These are phyloP conservation scores for Takashimella tepidaria DNA, from an alignment of 1,284 basidiomycete genomes.

Conservation along the genomic window DNA sequence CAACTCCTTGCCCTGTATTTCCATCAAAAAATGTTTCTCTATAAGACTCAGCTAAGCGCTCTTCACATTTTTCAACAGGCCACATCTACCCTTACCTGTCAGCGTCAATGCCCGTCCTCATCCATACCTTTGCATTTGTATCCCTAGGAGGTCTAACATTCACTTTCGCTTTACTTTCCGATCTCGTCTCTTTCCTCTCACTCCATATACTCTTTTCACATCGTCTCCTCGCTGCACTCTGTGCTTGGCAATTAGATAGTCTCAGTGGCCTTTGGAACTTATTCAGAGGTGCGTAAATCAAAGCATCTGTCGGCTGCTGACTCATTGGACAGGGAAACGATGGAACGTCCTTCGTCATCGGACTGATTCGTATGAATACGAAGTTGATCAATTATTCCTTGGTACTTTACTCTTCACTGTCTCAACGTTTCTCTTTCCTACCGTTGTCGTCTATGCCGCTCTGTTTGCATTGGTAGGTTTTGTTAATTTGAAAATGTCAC, in stretches of 20 bases:
- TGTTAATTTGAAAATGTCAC: neutral
- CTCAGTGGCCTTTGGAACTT: constrained; percentile 79
- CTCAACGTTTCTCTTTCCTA: constrained; percentile 84
- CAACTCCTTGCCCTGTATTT: too few relatives aligned
- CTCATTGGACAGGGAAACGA: constrained; percentile 83
- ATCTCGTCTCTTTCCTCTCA: constrained; percentile 51
- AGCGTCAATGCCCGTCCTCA: constrained; percentile 6
- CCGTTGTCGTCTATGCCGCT: constrained; percentile 76
- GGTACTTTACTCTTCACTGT: constrained; percentile 94
- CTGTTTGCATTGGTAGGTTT: constrained; percentile 58
- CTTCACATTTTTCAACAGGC: constrained; percentile 7
- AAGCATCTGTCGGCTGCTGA: too few relatives aligned
- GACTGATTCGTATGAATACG: constrained; percentile 83
- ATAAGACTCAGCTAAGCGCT: too few relatives aligned
- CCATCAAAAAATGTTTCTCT: too few relatives aligned
- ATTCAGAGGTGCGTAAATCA: constrained; percentile 71
- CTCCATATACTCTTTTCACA: constrained; percentile 72
- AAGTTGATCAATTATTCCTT: constrained; percentile 87
- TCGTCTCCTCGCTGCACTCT: constrained; percentile 59
- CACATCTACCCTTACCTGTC: constrained; percentile 9
- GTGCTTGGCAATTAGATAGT: constrained; percentile 59
- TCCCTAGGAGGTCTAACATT: constrained; percentile 30
- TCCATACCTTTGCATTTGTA: constrained; percentile 7
- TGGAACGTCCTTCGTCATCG: constrained; percentile 73
- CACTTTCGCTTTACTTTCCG: constrained; percentile 24